phyloP scores from a whole-genome alignment of 176 grass and related monocot species.

The Ampelocalamus luodianensis region DNA sequence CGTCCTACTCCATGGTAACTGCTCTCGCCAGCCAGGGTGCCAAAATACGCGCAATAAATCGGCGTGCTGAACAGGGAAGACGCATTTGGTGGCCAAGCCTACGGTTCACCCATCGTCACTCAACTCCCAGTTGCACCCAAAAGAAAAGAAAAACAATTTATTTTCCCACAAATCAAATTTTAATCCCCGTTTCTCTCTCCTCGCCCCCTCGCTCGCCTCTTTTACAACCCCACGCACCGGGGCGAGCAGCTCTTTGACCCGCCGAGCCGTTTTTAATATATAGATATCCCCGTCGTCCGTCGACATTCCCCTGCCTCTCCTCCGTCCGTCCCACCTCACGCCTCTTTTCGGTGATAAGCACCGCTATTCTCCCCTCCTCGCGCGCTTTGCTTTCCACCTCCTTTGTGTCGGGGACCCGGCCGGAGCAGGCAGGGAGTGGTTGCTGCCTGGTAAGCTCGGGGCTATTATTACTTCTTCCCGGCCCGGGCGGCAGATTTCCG shows the following conservation, averaged over 20 bases:
- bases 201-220: too few relatives aligned
- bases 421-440: not conserved
- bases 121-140: too few relatives aligned
- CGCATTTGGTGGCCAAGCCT: too few relatives aligned
- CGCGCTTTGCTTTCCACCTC: not conserved
- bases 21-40: not conserved
- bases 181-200: too few relatives aligned
- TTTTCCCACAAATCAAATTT: too few relatives aligned
- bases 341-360: constrained; percentile 42
- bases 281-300: not conserved
- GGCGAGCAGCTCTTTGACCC: constrained; percentile 6
- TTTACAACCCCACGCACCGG: not conserved
- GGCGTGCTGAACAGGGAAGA: too few relatives aligned
- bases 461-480: constrained; percentile 41
- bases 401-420: not conserved
- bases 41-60: not conserved
- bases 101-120: too few relatives aligned
- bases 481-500: constrained; percentile 26
- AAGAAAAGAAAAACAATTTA: too few relatives aligned
- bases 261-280: constrained; percentile 5
- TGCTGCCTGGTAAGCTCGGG: not conserved
- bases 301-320: constrained; percentile 14
- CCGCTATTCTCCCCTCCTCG: not conserved
- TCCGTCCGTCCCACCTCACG: constrained; percentile 8
- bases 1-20: constrained; percentile 13